Percentiles rank a stretch among this genome's conserved stretches.
These are phyloP conservation scores for Leccinum variicolor DNA, from an alignment of 768 basidiomycete species.

Conservation along the genomic window DNA sequence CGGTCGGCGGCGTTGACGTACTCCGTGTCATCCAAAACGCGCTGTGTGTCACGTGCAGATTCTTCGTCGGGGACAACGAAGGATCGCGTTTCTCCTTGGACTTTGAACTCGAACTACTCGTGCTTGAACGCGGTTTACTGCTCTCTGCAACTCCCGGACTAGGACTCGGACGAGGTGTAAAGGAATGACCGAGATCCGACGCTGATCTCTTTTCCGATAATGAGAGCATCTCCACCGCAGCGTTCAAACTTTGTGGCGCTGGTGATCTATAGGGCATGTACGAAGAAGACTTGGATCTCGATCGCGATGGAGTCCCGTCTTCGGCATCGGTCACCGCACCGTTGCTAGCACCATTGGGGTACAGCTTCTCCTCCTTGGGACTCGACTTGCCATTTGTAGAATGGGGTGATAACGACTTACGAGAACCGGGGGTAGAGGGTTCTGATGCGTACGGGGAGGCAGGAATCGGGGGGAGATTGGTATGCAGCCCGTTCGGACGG, in stretches of 20 bases:
- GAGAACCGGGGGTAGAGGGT: constrained; percentile 53
- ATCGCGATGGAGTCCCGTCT: constrained; percentile 43
- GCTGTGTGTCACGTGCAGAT: constrained; percentile 37
- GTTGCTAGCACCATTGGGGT: constrained; percentile 24
- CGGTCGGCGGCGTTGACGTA: constrained; percentile 38
- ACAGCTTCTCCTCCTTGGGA: constrained; percentile 34
- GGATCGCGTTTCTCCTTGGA: constrained; percentile 30
- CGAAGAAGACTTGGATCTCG: constrained; percentile 51
- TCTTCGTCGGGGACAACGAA: constrained; percentile 45
- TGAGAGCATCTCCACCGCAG: constrained; percentile 63
- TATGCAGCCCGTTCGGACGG: constrained; percentile 31
- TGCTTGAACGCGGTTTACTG: constrained; percentile 30
- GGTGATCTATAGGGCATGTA: constrained; percentile 53
- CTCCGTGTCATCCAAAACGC: constrained; percentile 34
- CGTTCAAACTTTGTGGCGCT: constrained; percentile 67
- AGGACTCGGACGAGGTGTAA: constrained; percentile 16
- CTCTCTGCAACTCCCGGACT: constrained; percentile 19
- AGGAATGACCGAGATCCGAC: constrained; percentile 27
- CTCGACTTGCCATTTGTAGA: constrained; percentile 33
- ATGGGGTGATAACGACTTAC: constrained; percentile 37
- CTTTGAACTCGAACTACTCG: constrained; percentile 26
- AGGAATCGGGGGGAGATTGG: constrained; percentile 58
- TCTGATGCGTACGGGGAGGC: constrained; percentile 68
- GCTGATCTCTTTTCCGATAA: constrained; percentile 28
- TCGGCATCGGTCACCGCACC: constrained; percentile 26